Evolutionary conservation across 352 stramenopile species (phyloP), one percentile per base, ranked within the genome.

Genomic region (Globisporangium parvum): DNA sequence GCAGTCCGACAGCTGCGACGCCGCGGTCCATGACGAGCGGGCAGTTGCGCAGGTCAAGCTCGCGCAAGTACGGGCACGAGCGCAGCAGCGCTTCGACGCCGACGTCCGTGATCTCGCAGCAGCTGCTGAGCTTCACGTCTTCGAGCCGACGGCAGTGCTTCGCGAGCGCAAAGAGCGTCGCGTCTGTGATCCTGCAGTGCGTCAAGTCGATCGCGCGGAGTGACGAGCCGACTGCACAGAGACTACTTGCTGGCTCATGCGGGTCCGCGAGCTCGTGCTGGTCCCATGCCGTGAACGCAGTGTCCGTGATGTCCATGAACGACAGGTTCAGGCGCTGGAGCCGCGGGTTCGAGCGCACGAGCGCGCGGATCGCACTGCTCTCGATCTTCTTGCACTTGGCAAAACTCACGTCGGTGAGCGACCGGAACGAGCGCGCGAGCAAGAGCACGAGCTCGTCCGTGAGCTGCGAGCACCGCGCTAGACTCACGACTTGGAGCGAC

Each of bases 371-470:
- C 23, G 75, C 81, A n/a, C 85, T 77, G 60, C 79, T 87, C 17
- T 75, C 63, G 68, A 95, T 93, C 37, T 77, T 74, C 73, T 91
- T 92, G 71, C 85, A 95, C 14, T 80, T 77, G 14, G 83, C 89
- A 26, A 95, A 80, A 56, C 91, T 89, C 24, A 95, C 70, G 33
- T 91, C 73, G 0, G 65, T 88, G 26, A 95, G 74, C 18, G 80
- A 85, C 41, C 76, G 73, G 47, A 83, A 93, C 6, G 83, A 69
- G 57, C 91, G 87, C 48, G 89, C 69, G 57, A 95, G 69, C 57
- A 88, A 87, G n/a, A 84, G 50, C 52, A 93, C 71, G 26, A 93
- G 75, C 39, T 88, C 65, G 39, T 77, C 71, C 3, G 81, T 93
- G 64, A 95, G 63, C 56, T 95, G 85, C 40, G 85, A 84, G 63